These are phyloP conservation scores for Aspergillus coremiiformis DNA, from an alignment of 495 filamentous ascomycete species.

Conservation along the genomic window DNA sequence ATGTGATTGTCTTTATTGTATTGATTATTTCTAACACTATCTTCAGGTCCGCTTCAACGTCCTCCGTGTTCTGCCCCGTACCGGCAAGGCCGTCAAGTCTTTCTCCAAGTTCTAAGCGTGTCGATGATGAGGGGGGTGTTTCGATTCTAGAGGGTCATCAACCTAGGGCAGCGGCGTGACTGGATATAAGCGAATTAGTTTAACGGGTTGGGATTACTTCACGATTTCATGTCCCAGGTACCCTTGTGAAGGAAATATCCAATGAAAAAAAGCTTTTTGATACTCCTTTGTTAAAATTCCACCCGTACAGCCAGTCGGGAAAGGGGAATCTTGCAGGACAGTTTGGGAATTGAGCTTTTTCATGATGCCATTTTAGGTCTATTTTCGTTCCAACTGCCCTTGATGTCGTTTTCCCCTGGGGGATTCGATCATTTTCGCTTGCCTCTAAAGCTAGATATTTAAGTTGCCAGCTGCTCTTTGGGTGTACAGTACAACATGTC, in stretches of 20 bases:
- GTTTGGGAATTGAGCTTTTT: constrained; percentile 11
- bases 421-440: not conserved
- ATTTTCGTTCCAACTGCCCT: not conserved
- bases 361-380: constrained; percentile 14
- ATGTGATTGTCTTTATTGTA: not conserved
- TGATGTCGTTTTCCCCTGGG: not conserved
- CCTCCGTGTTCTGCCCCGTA: constrained; percentile 90
- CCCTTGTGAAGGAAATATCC: constrained; percentile 44
- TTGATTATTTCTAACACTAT: constrained; percentile 16
- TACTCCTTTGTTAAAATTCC: constrained; percentile 27
- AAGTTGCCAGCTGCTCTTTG: not conserved
- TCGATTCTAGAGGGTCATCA: constrained; percentile 25
- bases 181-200: constrained; percentile 38
- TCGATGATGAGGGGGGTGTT: constrained; percentile 30
- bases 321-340: constrained; percentile 6
- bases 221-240: constrained; percentile 45
- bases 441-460: constrained; percentile 1
- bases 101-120: constrained; percentile 90
- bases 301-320: constrained; percentile 21
- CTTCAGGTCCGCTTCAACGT: constrained; percentile 95
- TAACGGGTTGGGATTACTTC: constrained; percentile 42
- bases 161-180: constrained; percentile 41
- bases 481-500: not conserved
- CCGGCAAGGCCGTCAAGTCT: constrained; percentile 93
- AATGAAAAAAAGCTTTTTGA: constrained; percentile 41